phyloP scores from a whole-genome alignment of 1,284 basidiomycete genomes.

The Laetiporus sulphureus region DNA sequence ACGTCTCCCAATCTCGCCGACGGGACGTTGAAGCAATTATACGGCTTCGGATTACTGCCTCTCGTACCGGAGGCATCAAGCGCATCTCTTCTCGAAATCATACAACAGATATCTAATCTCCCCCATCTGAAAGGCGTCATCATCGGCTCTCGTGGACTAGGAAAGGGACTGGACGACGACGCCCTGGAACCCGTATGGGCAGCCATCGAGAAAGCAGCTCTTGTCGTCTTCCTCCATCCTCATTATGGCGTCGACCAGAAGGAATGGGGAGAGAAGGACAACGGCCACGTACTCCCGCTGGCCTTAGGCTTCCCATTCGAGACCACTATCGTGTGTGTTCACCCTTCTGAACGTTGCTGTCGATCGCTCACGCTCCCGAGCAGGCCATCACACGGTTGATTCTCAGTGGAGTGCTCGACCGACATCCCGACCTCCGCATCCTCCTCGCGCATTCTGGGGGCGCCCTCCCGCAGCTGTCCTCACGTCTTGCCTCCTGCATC shows the following conservation, averaged over 20 bases:
- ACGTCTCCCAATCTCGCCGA: conserved; percentile 39
- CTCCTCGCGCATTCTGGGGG: conserved; percentile 84
- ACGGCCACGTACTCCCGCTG: conserved; percentile 81
- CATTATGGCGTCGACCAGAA: conserved; percentile 70
- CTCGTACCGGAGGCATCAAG: conserved; percentile 61
- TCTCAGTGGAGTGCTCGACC: conserved; percentile 73
- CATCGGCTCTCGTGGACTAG: conserved; percentile 73
- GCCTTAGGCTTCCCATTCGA: conserved; percentile 87
- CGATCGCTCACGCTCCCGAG: not conserved
- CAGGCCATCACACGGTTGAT: conserved; percentile 78
- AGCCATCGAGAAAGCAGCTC: conserved; percentile 56
- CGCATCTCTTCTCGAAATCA: conserved; percentile 49
- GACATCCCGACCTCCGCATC: conserved; percentile 65
- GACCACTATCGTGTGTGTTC: conserved; percentile 67
- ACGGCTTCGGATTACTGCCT: conserved; percentile 81
- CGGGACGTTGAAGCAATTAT: conserved; percentile 50
- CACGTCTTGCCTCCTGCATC: conserved; percentile 77
- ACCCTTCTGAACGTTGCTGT: conserved; percentile 3
- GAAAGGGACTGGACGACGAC: conserved; percentile 75
- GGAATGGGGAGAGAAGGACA: conserved; percentile 67
- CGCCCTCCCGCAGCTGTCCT: conserved; percentile 73
- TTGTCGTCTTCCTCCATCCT: conserved; percentile 78
- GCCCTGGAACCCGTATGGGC: conserved; percentile 73
- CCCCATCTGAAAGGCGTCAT: conserved; percentile 75
- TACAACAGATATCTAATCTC: conserved; percentile 58